Base-by-base conservation (phyloP, 2,329 filamentous ascomycete genomes). In the Biscogniauxia marginata region DNA sequence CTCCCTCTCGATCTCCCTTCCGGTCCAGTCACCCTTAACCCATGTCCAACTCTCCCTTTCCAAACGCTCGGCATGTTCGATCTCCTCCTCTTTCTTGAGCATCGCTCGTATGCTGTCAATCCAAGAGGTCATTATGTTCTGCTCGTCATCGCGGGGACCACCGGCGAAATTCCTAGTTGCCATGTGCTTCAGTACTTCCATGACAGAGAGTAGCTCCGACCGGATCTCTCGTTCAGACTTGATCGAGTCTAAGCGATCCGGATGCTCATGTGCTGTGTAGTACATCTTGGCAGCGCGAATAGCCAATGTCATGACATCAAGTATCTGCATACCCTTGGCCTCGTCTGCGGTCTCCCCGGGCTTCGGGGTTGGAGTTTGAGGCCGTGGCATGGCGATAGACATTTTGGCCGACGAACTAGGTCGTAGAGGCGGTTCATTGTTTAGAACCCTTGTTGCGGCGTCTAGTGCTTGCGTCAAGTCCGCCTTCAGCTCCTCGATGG, bases 231-330 rank as follows among this genome's bases (percentile, higher is more conserved):
- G 90, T 72, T 99, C 95, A 0, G 91, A 86, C 73, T 91, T 93
- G 74, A 98, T 96, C 23, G 88, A 79, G 67, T 95, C 91, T 18
- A 98, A 79, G 39, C 90, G 87, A 64, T 95, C 88, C 1, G 93
- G 91, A 52, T 93, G 83, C 67, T 96, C 90, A 70, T 98, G 95
- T 3, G 91, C 84, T 0, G 93, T 97, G 74, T 99, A 98, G 76
- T 98, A 99, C 67, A 96, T 88, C 75, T 96, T 96, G 51, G 95
- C 95, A 1, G 93, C 92, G 52, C 92, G 86, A 64, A 99, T 98
- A n/a, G 93, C 93, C 52, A 98, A 80, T 1, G 95, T 99, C 70
- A 95, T 89, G 52, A 96, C 87, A 71, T 98, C 93, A 54, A 98
- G 83, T 39, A 99, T 85, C 67, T 96, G 90, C 79, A 98, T 86